A percentile compares a stretch with the other conserved stretches of the same genome.
Conservation (phyloP, 2,329 filamentous ascomycete genomes). For the Colletotrichum navitas region DNA sequence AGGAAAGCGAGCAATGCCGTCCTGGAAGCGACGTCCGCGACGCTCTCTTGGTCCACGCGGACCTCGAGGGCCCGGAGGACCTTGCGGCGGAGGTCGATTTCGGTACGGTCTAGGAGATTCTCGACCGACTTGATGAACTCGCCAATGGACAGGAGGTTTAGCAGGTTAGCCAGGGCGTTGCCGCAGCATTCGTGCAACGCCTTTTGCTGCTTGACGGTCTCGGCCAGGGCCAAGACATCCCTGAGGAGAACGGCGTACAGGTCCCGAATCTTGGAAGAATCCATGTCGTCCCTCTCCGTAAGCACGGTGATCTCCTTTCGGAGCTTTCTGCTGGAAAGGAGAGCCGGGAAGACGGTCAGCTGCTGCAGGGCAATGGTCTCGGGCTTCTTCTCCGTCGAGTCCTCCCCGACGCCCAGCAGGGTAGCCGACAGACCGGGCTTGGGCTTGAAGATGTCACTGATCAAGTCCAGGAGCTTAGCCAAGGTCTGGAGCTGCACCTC, state of each 20-base stretch:
- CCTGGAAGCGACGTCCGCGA: conserved; percentile 76
- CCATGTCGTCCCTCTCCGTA: conserved; percentile 73
- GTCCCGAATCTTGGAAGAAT: conserved; percentile 73
- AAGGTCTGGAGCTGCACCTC: conserved; percentile 83
- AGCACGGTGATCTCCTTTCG: conserved; percentile 67
- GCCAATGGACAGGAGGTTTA: conserved; percentile 85
- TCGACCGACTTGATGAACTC: conserved; percentile 93
- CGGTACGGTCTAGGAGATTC: conserved; percentile 80
- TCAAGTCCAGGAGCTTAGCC: conserved; percentile 80
- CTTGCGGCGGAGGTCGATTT: conserved; percentile 81
- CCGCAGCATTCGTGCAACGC: conserved; percentile 70
- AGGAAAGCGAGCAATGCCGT: conserved; percentile 82
- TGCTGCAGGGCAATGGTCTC: conserved; percentile 62
- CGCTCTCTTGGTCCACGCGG: conserved; percentile 80
- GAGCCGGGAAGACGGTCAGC: conserved; percentile 67
- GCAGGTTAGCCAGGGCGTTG: conserved; percentile 80
- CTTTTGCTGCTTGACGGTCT: conserved; percentile 70
- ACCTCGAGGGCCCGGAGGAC: conserved; percentile 84
- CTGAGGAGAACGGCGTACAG: conserved; percentile 78
- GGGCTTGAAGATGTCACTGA: conserved; percentile 79
- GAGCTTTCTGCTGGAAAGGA: conserved; percentile 70
- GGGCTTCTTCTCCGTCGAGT: conserved; percentile 56
- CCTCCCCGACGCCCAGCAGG: conserved; percentile 72
- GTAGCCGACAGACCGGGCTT: conserved; percentile 80
- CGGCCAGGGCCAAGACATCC: conserved; percentile 74